phyloP scores from a whole-genome alignment of 1,139 yeast genomes.

The Suhomyces choctaworum region DNA sequence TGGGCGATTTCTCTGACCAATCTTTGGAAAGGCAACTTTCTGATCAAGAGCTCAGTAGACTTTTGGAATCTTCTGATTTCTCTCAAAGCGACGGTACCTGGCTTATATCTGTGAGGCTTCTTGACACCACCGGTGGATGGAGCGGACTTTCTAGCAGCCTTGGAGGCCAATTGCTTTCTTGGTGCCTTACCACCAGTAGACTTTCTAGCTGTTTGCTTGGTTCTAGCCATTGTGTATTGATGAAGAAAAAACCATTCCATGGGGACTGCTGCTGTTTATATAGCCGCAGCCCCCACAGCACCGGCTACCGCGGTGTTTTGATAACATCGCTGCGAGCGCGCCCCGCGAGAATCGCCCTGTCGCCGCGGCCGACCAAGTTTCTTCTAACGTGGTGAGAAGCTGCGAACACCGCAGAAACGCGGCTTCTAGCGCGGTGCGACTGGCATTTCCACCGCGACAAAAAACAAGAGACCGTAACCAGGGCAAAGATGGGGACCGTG shows the following conservation, averaged over 20 bases:
- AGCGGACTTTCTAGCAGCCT: conserved; percentile 99
- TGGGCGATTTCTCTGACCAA: conserved; percentile 97
- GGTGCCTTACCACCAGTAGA: conserved; percentile 99
- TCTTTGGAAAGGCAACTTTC: conserved; percentile 99
- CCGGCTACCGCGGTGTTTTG: not conserved
- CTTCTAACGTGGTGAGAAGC: too few relatives aligned
- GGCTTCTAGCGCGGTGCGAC: too few relatives aligned
- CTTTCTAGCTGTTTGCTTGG: conserved; percentile 98
- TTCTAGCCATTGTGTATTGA: conserved; percentile 78
- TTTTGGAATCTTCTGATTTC: conserved; percentile 99
- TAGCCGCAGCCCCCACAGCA: not conserved
- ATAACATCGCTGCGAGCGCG: not conserved
- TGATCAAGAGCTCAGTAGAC: conserved; percentile 93
- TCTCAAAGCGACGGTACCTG: conserved; percentile 99
- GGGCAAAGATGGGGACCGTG: too few relatives aligned
- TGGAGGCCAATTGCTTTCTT: conserved; percentile 98
- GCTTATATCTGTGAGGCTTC: conserved; percentile 99
- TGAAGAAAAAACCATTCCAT: too few relatives aligned
- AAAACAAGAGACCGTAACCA: too few relatives aligned
- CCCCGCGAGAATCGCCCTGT: not conserved
- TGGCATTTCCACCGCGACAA: too few relatives aligned
- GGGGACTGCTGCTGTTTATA: conserved; percentile 2
- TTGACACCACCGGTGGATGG: conserved; percentile 98
- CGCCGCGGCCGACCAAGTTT: too few relatives aligned
- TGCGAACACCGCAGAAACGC: too few relatives aligned